Percentiles rank a stretch among this genome's conserved stretches.
Evolutionary conservation across 768 basidiomycete genomes (phyloP).

Genomic region (Hygrocybe punicea): DNA sequence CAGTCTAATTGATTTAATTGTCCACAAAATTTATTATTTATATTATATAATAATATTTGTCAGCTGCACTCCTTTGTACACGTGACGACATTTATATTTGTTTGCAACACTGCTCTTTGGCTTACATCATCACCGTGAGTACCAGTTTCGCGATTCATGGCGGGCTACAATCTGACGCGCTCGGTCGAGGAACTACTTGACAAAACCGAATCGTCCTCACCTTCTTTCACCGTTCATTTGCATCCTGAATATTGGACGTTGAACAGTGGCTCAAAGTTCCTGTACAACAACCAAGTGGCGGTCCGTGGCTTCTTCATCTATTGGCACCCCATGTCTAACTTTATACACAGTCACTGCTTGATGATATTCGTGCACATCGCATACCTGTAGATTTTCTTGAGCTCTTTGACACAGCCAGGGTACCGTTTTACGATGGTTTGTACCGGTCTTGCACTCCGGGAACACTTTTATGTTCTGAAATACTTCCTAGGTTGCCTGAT

Average conservation of each 20-base stretch:
- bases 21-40: too few species aligned
- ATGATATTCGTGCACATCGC: constrained; percentile 77
- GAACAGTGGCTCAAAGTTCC: constrained; percentile 76
- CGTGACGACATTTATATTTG: too few species aligned
- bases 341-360: constrained; percentile 60
- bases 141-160: constrained; percentile 43
- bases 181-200: constrained; percentile 59
- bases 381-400: constrained; percentile 86
- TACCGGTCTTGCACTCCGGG: constrained; percentile 8
- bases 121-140: neutral
- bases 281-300: constrained; percentile 77
- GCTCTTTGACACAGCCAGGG: constrained; percentile 65
- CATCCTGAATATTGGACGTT: constrained; percentile 79
- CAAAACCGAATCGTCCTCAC: constrained; percentile 50
- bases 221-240: constrained; percentile 78
- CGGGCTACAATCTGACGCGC: constrained; percentile 71
- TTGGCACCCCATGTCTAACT: neutral
- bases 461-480: neutral
- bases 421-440: constrained; percentile 83
- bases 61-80: too few species aligned
- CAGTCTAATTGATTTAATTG: too few species aligned
- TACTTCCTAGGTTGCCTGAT: constrained; percentile 67
- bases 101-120: too few species aligned
- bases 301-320: constrained; percentile 28
- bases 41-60: too few species aligned